Percentiles rank a stretch among this genome's conserved stretches.
Conservation (phyloP, 495 filamentous ascomycete species). For the Penicillium robsamsonii region DNA sequence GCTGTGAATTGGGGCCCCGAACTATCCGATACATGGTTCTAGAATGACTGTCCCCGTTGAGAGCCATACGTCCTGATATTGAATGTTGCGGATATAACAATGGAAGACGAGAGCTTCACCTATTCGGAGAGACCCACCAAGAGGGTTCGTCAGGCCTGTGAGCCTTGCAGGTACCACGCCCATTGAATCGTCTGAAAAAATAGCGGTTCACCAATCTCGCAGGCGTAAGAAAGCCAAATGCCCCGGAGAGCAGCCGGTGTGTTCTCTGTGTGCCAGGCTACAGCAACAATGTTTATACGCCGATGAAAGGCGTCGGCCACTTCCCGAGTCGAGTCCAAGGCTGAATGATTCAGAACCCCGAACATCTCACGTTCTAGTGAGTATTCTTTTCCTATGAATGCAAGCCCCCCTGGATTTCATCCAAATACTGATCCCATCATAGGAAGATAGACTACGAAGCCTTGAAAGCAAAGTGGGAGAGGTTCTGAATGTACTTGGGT, state of each 20-base stretch:
- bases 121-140: conserved; percentile 38
- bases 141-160: conserved; percentile 47
- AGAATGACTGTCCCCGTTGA: neutral
- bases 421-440: neutral
- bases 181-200: neutral
- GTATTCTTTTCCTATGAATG: neutral
- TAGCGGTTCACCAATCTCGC: conserved; percentile 8
- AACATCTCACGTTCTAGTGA: conserved; percentile 26
- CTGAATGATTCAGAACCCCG: conserved; percentile 11
- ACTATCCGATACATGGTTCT: neutral
- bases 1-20: neutral
- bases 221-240: conserved; percentile 52
- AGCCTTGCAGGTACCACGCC: conserved; percentile 40
- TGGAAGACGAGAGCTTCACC: conserved; percentile 21
- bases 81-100: conserved; percentile 1
- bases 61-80: neutral
- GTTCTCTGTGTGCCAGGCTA: conserved; percentile 46
- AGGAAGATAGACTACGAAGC: conserved; percentile 43
- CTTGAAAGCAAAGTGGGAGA: conserved; percentile 42
- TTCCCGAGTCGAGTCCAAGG: conserved; percentile 14
- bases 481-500: conserved; percentile 36
- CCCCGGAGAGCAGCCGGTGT: conserved; percentile 47
- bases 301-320: conserved; percentile 33
- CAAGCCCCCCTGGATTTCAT: neutral
- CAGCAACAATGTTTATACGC: conserved; percentile 43